Evolutionary conservation across 225 moss, liverwort and hornwort species (phyloP).

Genomic region (Thuidium tamariscinum): DNA sequence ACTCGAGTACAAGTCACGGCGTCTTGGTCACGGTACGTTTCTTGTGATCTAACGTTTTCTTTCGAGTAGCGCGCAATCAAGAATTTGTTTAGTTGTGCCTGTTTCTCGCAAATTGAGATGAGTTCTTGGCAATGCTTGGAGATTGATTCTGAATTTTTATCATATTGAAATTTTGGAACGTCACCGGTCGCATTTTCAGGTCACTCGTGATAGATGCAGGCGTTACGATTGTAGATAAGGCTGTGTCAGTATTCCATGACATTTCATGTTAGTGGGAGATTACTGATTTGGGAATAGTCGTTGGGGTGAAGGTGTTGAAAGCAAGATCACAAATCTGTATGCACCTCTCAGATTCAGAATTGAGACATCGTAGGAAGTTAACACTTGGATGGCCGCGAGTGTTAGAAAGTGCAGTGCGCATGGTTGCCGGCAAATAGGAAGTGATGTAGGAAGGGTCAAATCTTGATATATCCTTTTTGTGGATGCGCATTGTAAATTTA

Average conservation of each 20-base stretch:
- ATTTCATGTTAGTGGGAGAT: not conserved
- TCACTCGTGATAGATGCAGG: not conserved
- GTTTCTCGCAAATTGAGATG: not conserved
- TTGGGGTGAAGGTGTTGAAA: not conserved
- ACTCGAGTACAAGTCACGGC: not conserved
- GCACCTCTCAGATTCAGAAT: not conserved
- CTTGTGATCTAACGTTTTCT: not conserved
- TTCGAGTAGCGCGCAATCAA: not conserved
- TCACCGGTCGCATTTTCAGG: not conserved
- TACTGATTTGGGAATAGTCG: not conserved
- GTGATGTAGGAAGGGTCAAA: not conserved
- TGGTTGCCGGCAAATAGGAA: not conserved
- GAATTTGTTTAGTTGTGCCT: not conserved
- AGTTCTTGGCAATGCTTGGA: not conserved
- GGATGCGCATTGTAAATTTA: not conserved
- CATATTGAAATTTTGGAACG: not conserved
- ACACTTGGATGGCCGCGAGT: not conserved
- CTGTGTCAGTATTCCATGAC: not conserved
- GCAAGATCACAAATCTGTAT: not conserved
- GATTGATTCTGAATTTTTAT: not conserved
- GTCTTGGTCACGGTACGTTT: constrained; percentile 19
- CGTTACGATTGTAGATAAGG: not conserved
- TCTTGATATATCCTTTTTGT: not conserved
- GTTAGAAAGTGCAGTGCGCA: not conserved
- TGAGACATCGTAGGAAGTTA: not conserved